A percentile compares a stretch with the other conserved stretches of the same genome.
Evolutionary conservation across 176 grass and related monocot species (phyloP).

Genomic region (Miscanthus lutarioriparius): DNA sequence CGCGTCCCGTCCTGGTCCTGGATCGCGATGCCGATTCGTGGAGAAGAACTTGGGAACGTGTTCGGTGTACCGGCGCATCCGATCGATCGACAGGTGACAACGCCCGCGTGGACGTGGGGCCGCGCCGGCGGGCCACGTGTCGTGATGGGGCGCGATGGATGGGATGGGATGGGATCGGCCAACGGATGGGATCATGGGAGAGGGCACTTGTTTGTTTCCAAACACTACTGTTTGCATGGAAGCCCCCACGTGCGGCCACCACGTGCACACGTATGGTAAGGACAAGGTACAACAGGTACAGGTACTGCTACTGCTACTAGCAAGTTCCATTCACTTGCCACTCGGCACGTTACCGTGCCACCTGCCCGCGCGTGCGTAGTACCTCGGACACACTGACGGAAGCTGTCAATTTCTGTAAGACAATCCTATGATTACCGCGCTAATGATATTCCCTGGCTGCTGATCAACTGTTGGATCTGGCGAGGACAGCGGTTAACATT

Average conservation of each 20-base stretch:
- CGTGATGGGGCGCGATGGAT: background rate
- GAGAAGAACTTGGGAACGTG: background rate
- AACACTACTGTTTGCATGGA: background rate
- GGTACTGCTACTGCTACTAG: background rate
- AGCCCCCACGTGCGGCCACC: conserved; percentile 6
- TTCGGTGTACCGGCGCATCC: background rate
- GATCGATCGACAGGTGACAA: background rate
- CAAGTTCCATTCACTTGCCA: background rate
- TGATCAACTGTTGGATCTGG: background rate
- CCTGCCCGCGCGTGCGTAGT: background rate
- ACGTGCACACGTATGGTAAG: background rate
- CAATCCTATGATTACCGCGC: background rate
- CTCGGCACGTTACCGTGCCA: background rate
- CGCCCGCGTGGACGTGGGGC: background rate
- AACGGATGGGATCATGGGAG: background rate
- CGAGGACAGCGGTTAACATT: background rate
- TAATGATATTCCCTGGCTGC: background rate
- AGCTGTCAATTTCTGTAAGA: background rate
- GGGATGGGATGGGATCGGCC: background rate
- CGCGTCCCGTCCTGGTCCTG: background rate
- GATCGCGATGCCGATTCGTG: background rate
- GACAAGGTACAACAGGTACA: background rate
- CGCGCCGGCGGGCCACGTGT: background rate
- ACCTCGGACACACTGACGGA: background rate
- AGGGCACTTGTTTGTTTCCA: background rate